A percentile compares a stretch with the other conserved stretches of the same genome.
Evolutionary conservation across 2,329 filamentous ascomycete species (phyloP).

Genomic region (Monosporascus cannonballus): DNA sequence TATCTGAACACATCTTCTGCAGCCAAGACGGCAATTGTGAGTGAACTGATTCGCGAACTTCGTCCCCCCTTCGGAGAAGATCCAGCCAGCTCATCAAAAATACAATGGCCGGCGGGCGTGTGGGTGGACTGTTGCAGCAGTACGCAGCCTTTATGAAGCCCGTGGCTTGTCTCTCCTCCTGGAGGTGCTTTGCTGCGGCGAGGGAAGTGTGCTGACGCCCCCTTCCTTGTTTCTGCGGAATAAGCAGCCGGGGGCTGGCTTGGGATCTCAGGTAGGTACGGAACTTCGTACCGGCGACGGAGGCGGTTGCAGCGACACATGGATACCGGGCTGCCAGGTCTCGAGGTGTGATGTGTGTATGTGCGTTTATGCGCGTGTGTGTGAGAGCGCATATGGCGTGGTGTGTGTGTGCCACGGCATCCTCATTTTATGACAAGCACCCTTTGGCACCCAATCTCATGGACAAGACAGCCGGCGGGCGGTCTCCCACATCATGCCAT

Average conservation of each 20-base stretch:
- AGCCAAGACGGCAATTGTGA: neutral
- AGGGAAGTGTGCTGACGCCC: neutral
- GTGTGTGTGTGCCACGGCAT: neutral
- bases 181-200: neutral
- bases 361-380: neutral
- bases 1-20: too few species aligned
- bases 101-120: neutral
- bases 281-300: neutral
- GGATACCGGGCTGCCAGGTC: neutral
- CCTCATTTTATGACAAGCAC: neutral
- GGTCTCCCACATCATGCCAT: neutral
- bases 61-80: neutral
- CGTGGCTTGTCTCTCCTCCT: constrained; percentile 12
- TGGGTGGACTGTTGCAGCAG: constrained; percentile 4
- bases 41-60: neutral
- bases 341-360: neutral
- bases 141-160: constrained; percentile 11
- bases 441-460: neutral
- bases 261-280: neutral
- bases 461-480: neutral
- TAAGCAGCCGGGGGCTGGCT: neutral
- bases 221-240: too few species aligned
- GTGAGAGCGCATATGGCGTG: too few species aligned
- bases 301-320: neutral
- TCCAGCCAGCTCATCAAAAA: neutral